phyloP scores from a whole-genome alignment of 2,329 filamentous ascomycete genomes.

The Leptographium wingfieldii region DNA sequence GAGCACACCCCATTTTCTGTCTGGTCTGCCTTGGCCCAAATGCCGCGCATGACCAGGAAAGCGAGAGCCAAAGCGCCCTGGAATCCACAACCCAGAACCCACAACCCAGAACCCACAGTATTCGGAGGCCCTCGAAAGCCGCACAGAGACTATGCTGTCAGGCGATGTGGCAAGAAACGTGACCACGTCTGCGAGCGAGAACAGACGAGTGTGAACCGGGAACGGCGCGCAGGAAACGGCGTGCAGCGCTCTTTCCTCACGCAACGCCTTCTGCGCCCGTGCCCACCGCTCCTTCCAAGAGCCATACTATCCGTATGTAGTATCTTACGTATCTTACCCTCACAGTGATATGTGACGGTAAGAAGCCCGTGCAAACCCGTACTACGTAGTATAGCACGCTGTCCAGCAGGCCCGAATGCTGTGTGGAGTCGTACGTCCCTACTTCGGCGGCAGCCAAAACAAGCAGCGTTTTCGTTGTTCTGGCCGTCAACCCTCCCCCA shows the following conservation, averaged over 20 bases:
- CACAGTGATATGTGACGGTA: too few species aligned
- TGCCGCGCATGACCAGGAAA: constrained; percentile 7
- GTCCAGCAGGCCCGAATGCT: neutral
- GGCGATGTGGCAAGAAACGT: neutral
- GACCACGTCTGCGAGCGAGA: neutral
- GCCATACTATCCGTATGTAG: neutral
- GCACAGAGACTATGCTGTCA: neutral
- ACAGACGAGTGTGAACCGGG: neutral
- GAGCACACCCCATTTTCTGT: neutral
- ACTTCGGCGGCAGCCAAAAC: constrained; percentile 2
- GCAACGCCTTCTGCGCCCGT: neutral
- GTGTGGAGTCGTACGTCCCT: neutral
- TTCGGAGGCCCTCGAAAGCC: neutral
- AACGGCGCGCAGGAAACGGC: neutral
- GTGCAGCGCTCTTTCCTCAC: constrained; percentile 1
- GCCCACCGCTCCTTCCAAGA: neutral
- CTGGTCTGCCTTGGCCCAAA: constrained; percentile 7
- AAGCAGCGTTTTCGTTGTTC: neutral
- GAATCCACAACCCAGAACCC: neutral
- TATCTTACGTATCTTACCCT: too few species aligned
- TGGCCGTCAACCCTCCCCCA: neutral
- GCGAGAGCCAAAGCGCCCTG: neutral
- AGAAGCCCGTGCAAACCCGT: too few species aligned
- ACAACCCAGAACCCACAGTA: neutral
- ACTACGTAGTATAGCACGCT: too few species aligned